A percentile compares a stretch with the other conserved stretches of the same genome.
phyloP scores from a whole-genome alignment of 2,329 filamentous ascomycete species.

The Lecanicillium sp. region DNA sequence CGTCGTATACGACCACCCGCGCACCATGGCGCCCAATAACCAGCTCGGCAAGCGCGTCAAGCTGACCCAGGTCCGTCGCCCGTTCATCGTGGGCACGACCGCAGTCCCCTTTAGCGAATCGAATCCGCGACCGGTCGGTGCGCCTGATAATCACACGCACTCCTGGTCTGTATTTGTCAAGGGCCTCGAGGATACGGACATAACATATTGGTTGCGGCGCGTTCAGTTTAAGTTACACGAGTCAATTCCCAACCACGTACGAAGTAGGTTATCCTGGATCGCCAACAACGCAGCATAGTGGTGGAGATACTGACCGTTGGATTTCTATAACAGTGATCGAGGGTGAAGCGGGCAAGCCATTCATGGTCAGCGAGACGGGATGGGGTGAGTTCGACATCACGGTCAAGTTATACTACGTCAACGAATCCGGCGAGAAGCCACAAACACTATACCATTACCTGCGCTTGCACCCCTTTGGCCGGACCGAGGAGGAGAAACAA shows the following conservation, averaged over 20 bases:
- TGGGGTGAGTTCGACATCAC: slow-evolving; percentile 99
- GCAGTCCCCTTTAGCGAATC: slow-evolving; percentile 73
- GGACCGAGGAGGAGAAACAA: slow-evolving; percentile 67
- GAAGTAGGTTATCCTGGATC: slow-evolving; percentile 48
- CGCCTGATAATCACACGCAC: slow-evolving; percentile 89
- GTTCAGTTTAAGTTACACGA: slow-evolving; percentile 98
- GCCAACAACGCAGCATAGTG: not conserved
- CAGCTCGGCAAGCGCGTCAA: slow-evolving; percentile 58
- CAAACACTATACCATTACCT: slow-evolving; percentile 93
- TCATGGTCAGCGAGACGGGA: slow-evolving; percentile 84
- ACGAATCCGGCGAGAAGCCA: slow-evolving; percentile 84
- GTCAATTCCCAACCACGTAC: slow-evolving; percentile 85
- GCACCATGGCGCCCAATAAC: slow-evolving; percentile 53
- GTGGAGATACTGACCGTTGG: not conserved
- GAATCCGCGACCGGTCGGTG: slow-evolving; percentile 68
- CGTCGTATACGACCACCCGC: not conserved
- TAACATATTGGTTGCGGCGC: slow-evolving; percentile 92
- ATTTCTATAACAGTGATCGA: slow-evolving; percentile 53
- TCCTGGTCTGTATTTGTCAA: slow-evolving; percentile 94
- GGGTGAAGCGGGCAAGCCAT: slow-evolving; percentile 60
- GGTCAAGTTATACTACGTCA: slow-evolving; percentile 88
- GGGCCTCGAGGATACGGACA: slow-evolving; percentile 80
- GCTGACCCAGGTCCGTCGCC: slow-evolving; percentile 56
- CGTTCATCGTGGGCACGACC: slow-evolving; percentile 72
- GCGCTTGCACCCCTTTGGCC: slow-evolving; percentile 83